Conservation (phyloP, 805 yeast species). For the Spathaspora hagerdaliae region DNA sequence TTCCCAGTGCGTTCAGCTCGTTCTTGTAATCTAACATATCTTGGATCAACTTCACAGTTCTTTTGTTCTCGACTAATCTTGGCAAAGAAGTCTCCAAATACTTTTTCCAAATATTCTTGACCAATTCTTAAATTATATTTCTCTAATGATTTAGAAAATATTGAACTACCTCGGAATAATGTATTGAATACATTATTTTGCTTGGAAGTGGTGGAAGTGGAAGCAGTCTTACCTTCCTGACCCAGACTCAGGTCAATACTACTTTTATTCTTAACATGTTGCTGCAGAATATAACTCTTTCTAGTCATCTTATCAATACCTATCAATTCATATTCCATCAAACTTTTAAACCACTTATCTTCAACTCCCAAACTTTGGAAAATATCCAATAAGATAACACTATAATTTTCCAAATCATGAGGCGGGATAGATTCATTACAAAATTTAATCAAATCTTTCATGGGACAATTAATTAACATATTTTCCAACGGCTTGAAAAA, state of each 20-base stretch:
- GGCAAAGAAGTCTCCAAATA: constrained; percentile 66
- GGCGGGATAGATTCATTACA: constrained; percentile 36
- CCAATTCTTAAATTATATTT: constrained; percentile 74
- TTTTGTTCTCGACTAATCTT: constrained; percentile 46
- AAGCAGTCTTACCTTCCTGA: constrained; percentile 2
- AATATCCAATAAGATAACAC: constrained; percentile 63
- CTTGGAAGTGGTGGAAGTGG: constrained; percentile 13
- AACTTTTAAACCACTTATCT: constrained; percentile 65
- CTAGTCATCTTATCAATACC: constrained; percentile 43
- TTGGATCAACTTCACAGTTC: constrained; percentile 82
- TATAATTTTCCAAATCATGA: constrained; percentile 48
- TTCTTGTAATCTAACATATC: constrained; percentile 41
- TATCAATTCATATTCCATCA: constrained; percentile 64
- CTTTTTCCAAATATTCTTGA: constrained; percentile 67
- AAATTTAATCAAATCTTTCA: constrained; percentile 49
- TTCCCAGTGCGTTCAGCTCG: constrained; percentile 22
- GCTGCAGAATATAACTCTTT: constrained; percentile 28
- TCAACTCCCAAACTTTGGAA: constrained; percentile 69
- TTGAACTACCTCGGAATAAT: constrained; percentile 76
- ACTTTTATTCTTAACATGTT: constrained; percentile 18
- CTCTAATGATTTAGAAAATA: constrained; percentile 79
- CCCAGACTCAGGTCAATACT: too few species aligned
- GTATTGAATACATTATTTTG: constrained; percentile 34
- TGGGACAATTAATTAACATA: constrained; percentile 51
- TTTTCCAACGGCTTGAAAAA: constrained; percentile 61